These are phyloP conservation scores for Sistotremastrum suecicum DNA, from an alignment of 768 basidiomycete species.

Conservation along the genomic window DNA sequence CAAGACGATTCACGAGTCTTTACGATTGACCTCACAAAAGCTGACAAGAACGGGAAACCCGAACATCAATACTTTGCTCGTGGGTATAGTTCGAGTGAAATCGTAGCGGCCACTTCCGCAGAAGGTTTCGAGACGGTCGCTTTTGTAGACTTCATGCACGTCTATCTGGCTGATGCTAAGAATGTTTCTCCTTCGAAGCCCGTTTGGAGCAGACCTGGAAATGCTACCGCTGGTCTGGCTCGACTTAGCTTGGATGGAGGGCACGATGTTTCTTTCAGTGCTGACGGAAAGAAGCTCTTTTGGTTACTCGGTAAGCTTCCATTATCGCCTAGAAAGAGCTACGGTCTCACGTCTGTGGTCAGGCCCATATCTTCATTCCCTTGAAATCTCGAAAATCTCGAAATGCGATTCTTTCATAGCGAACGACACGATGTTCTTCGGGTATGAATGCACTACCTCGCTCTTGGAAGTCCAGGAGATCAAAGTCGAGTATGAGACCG, in stretches of 20 bases:
- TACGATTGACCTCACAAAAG: slow-evolving; percentile 33
- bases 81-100: slow-evolving; percentile 44
- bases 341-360: not conserved
- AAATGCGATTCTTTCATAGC: slow-evolving; percentile 35
- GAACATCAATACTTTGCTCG: slow-evolving; percentile 32
- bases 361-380: slow-evolving; percentile 52
- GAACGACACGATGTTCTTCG: slow-evolving; percentile 39
- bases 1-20: slow-evolving; percentile 40
- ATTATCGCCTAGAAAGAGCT: not conserved
- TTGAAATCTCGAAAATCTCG: slow-evolving; percentile 38
- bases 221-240: slow-evolving; percentile 44
- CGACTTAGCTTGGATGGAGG: slow-evolving; percentile 62
- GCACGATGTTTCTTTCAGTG: slow-evolving; percentile 50
- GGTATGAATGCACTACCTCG: slow-evolving; percentile 44
- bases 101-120: slow-evolving; percentile 23
- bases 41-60: slow-evolving; percentile 34
- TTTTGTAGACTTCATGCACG: slow-evolving; percentile 57
- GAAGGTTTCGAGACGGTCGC: slow-evolving; percentile 29
- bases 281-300: slow-evolving; percentile 50
- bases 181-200: slow-evolving; percentile 25
- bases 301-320: slow-evolving; percentile 55
- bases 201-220: slow-evolving; percentile 59
- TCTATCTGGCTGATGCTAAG: slow-evolving; percentile 38
- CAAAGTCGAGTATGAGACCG: slow-evolving; percentile 43
- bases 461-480: slow-evolving; percentile 47